Percentiles rank a stretch among this genome's conserved stretches.
Evolutionary conservation across 805 yeast species (phyloP).

Genomic region (Cyberlindnera xylosilytica): DNA sequence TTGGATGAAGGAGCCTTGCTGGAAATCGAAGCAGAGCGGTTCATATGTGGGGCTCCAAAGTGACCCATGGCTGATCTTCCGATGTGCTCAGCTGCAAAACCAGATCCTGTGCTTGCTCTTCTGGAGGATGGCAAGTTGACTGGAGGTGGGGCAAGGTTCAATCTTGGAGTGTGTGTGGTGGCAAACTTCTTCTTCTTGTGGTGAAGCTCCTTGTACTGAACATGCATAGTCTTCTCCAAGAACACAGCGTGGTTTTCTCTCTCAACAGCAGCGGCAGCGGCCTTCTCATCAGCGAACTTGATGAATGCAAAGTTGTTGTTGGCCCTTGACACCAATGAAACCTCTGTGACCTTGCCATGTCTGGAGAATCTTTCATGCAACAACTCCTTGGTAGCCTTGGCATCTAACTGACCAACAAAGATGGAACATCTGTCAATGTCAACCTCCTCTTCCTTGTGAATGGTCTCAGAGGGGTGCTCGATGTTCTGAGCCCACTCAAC

Average conservation of each 20-base stretch:
- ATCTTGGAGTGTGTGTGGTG: constrained; percentile 32
- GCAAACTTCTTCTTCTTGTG: constrained; percentile 23
- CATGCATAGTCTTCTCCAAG: constrained; percentile 73
- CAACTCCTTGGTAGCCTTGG: constrained; percentile 50
- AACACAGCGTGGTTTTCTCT: constrained; percentile 79
- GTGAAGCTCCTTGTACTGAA: constrained; percentile 70
- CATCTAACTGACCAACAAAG: constrained; percentile 74
- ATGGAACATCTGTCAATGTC: constrained; percentile 67
- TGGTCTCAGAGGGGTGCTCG: constrained; percentile 42
- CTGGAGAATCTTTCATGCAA: constrained; percentile 55
- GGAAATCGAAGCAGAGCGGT: constrained; percentile 6
- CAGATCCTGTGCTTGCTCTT: constrained; percentile 34
- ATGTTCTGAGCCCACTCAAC: constrained; percentile 89
- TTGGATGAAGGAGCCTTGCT: constrained; percentile 3
- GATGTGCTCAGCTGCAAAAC: constrained; percentile 1
- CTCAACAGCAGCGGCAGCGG: constrained; percentile 87
- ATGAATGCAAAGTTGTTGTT: constrained; percentile 68
- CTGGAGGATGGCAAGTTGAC: constrained; percentile 53
- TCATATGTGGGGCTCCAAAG: constrained; percentile 7
- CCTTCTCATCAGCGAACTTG: constrained; percentile 55
- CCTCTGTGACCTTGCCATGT: constrained; percentile 63
- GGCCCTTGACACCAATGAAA: constrained; percentile 52
- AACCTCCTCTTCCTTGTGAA: constrained; percentile 30
- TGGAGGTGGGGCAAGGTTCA: constrained; percentile 79
- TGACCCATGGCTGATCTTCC: constrained; percentile 19